Conservation (phyloP, 2,329 filamentous ascomycete genomes). For the Juglanconis sp. region DNA sequence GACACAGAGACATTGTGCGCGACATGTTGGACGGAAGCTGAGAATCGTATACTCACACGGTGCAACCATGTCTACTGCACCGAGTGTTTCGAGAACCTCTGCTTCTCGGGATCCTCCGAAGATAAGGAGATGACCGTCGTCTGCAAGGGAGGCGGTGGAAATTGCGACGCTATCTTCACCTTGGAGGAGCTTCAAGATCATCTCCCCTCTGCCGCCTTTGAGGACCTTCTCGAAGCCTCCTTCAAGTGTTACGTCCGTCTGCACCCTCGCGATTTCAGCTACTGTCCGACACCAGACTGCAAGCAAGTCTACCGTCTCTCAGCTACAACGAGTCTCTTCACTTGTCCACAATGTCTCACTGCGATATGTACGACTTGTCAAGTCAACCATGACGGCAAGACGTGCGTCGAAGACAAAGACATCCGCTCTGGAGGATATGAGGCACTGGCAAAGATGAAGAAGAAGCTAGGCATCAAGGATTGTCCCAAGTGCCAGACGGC, state of each 20-base stretch:
- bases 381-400: constrained; percentile 29
- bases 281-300: constrained; percentile 43
- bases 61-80: constrained; percentile 42
- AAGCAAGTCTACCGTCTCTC: constrained; percentile 36
- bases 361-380: constrained; percentile 35
- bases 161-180: constrained; percentile 24
- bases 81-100: constrained; percentile 37
- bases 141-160: constrained; percentile 15
- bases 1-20: constrained; percentile 24
- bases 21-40: constrained; percentile 35
- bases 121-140: constrained; percentile 1
- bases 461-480: constrained; percentile 34
- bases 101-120: constrained; percentile 17
- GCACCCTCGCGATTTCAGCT: constrained; percentile 30
- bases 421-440: constrained; percentile 22
- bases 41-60: constrained; percentile 31
- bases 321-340: constrained; percentile 21
- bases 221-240: constrained; percentile 35
- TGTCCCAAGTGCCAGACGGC: constrained; percentile 38
- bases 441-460: constrained; percentile 30
- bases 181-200: constrained; percentile 27
- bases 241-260: constrained; percentile 33
- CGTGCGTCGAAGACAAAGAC: constrained; percentile 33
- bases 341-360: constrained; percentile 35
- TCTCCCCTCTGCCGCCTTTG: constrained; percentile 31